Conservation (phyloP, 2,329 filamentous ascomycete genomes). For the Talaromyces sp. region DNA sequence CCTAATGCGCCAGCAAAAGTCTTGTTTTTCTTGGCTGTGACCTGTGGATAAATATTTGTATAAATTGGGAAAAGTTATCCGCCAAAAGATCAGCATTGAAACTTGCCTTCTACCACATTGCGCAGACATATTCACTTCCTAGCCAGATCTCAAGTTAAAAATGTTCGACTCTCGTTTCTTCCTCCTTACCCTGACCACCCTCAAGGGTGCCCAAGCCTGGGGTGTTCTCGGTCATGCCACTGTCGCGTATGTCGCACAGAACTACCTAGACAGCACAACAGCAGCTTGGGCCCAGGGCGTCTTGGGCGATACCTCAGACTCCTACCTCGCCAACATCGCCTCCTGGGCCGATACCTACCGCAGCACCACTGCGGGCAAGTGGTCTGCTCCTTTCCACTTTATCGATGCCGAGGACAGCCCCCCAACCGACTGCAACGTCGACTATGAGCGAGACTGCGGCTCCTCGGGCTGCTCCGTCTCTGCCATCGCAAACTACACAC, state of each 20-base stretch:
- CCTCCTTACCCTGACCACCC: neutral
- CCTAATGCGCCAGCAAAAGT: neutral
- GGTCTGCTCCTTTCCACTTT: slow-evolving; percentile 49
- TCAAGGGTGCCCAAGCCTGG: slow-evolving; percentile 43
- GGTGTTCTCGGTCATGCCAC: slow-evolving; percentile 54
- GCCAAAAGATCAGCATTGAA: neutral
- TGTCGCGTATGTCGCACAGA: slow-evolving; percentile 53
- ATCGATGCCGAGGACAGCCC: slow-evolving; percentile 52
- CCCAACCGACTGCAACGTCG: slow-evolving; percentile 47
- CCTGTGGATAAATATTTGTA: neutral
- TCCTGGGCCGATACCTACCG: slow-evolving; percentile 56
- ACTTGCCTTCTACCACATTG: neutral
- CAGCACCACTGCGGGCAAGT: slow-evolving; percentile 46
- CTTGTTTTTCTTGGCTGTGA: neutral
- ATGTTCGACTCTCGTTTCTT: neutral
- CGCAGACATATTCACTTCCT: neutral
- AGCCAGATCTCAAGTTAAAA: neutral
- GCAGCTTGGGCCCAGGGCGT: slow-evolving; percentile 44
- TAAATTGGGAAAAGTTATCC: neutral
- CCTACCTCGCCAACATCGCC: slow-evolving; percentile 51
- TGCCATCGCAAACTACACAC: slow-evolving; percentile 52
- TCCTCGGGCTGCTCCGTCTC: slow-evolving; percentile 50
- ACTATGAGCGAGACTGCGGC: slow-evolving; percentile 52
- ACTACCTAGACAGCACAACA: slow-evolving; percentile 45
- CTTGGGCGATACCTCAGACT: slow-evolving; percentile 42